phyloP scores from a whole-genome alignment of 805 yeast species.

The Nematodospora valgi region DNA sequence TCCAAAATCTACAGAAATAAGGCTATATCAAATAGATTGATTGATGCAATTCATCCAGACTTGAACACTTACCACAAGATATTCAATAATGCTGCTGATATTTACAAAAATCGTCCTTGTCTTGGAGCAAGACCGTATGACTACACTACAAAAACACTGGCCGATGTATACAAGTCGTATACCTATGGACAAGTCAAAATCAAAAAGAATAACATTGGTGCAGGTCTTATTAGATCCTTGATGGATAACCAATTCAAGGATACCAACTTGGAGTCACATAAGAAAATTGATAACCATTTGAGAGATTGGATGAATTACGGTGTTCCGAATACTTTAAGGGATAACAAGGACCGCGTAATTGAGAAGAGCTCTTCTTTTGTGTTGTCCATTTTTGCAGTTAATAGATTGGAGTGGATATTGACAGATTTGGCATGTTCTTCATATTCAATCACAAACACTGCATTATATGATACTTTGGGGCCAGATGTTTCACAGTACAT shows the following conservation, averaged over 20 bases:
- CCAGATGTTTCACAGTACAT: slow-evolving; percentile 30
- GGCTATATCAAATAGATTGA: slow-evolving; percentile 10
- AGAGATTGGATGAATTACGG: slow-evolving; percentile 15
- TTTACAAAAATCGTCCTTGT: slow-evolving; percentile 18
- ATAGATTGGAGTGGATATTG: slow-evolving; percentile 36
- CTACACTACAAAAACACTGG: slow-evolving; percentile 11
- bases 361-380: slow-evolving; percentile 28
- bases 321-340: slow-evolving; percentile 1
- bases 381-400: slow-evolving; percentile 30
- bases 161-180: slow-evolving; percentile 10
- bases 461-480: slow-evolving; percentile 41
- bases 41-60: slow-evolving; percentile 15
- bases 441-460: slow-evolving; percentile 34
- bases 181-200: slow-evolving; percentile 27
- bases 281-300: slow-evolving; percentile 17
- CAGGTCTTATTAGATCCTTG: slow-evolving; percentile 33
- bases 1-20: slow-evolving; percentile 47
- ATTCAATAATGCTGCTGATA: slow-evolving; percentile 18
- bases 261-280: slow-evolving; percentile 13
- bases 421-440: slow-evolving; percentile 33
- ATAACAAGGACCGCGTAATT: slow-evolving; percentile 8
- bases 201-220: slow-evolving; percentile 32
- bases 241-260: slow-evolving; percentile 21
- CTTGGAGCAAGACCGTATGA: slow-evolving; percentile 20
- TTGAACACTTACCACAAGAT: slow-evolving; percentile 21